Evolutionary conservation across 164 flowering plant genomes (phyloP), one percentile per base, ranked within the genome.

Genomic region (Protea cynaroides): DNA sequence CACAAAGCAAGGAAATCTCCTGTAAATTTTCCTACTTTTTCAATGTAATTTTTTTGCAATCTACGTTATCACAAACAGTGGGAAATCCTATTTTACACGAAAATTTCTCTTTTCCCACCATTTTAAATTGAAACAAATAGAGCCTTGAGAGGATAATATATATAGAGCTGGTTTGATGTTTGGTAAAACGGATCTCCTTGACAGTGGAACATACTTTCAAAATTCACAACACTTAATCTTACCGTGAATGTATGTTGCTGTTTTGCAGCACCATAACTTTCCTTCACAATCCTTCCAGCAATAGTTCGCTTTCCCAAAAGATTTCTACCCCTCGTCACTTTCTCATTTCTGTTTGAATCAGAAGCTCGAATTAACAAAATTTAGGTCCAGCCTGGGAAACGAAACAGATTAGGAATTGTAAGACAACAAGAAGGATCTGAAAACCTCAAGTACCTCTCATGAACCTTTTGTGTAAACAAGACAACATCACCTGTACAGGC

Each of bases 211-310:
- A n/a, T n/a, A n/a, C n/a, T 40, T 40, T 40, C 46, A 40, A 8
- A 40, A 9, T 40, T 8, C 10, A 40, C 14, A 40, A 4, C 14
- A 40, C 13, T 44, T 38, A 22, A 44, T 62, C 87, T 79, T 47
- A 92, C 96, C 11, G 98, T 88, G 65, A 92, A 92, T 44, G 98
- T 90, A 63, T 90, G 98, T 22, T 90, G 96, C 66, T 92, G 98
- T 73, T 92, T 92, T 51, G 91, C 87, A 59, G 86, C 81, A 47
- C 98, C 98, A 71, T 92, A 92, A 73, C 96, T 89, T 70, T 92
- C 98, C 71, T 88, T 89, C 51, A 92, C 87, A 69, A 92, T 83
- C 18, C 93, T 83, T n/a, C 96, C 98, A 0, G 86, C 96, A 64
- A 88, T 78, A 51, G 64, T 76, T 68, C 96, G 81, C 40, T 75